Base-by-base conservation (phyloP, 2,329 filamentous ascomycete genomes). In the Anisogramma anomala region DNA sequence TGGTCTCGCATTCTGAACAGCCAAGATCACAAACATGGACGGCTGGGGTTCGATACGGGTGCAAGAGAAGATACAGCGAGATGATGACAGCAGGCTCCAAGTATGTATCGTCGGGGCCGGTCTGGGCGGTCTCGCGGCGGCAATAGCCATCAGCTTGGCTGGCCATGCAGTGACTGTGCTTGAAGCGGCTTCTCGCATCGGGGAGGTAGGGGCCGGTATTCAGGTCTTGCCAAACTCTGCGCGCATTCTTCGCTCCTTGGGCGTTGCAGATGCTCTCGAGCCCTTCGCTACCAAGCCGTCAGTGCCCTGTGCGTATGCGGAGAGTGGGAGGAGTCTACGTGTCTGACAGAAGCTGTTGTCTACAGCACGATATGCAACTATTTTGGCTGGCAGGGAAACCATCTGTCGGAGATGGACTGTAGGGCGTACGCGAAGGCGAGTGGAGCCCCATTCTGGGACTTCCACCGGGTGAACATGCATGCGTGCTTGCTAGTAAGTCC, bases 401-500 rank as follows among this genome's bases (percentile, higher is more conserved):
- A 53, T 14, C 58, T 75, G 6, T 66, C 65, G 0, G 52, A 56
- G 1, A 64, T 73, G 58, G 60, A 73, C 47, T 72, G 71, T 36
- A 51, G 63, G 11, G 61, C 58, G 2, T 65, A 63, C 11, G 53
- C 55, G 13, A 46, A 47, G 11, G 55, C 50, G 8, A 32, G 49
- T 1, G 61, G 62, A 3, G 61, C 58, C 20, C 68, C 61, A 18
- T 74, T 72, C 48, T 69, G 67, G 56, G 70, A 74, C 47, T 73
- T 75, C 30, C 71, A 75, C 48, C 63, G 71, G 8, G 68, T 69
- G 2, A 66, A 71, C 45, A 50, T 74, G 15, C 71, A 74, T 30
- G 57, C 54, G 25, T 64, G 61, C 30, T 55, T 75, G 4, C 49
- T 74, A 2, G 33, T 36, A 26, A 0, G 33, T 35, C 11, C n/a